Evolutionary conservation across 106 monocot species (phyloP).

Genomic region (Amphibolis antarctica): DNA sequence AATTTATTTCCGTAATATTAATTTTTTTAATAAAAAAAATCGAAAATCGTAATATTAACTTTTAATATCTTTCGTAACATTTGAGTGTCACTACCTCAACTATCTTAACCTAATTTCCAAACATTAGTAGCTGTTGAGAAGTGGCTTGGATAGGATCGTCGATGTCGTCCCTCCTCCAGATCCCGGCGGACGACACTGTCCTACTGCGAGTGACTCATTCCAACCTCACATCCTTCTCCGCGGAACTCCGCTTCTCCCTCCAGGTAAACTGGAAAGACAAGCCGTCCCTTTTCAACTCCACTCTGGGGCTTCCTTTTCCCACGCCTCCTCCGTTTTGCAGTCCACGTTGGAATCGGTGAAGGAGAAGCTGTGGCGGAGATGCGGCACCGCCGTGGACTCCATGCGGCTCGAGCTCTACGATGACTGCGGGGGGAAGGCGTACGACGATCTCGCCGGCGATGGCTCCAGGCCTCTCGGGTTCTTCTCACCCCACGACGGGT

Average conservation of each 20-base stretch:
- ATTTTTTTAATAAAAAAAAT: too few relatives aligned
- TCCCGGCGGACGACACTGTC: slow-evolving; percentile 50
- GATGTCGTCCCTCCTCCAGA: slow-evolving; percentile 60
- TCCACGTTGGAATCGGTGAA: slow-evolving; percentile 61
- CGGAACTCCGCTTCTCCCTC: slow-evolving; percentile 64
- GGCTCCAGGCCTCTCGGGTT: slow-evolving; percentile 56
- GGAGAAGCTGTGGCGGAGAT: slow-evolving; percentile 91
- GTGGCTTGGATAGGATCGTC: neutral
- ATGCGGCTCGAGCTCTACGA: slow-evolving; percentile 86
- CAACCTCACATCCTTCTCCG: slow-evolving; percentile 73
- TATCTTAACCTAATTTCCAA: too few relatives aligned
- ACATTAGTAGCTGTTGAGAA: too few relatives aligned
- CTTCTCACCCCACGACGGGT: slow-evolving; percentile 77
- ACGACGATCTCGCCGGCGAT: slow-evolving; percentile 32
- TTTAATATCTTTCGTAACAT: too few relatives aligned
- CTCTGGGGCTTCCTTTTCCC: neutral
- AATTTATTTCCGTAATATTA: too few relatives aligned
- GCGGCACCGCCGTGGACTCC: slow-evolving; percentile 67
- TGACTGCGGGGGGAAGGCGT: slow-evolving; percentile 48
- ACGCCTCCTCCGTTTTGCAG: slow-evolving; percentile 8
- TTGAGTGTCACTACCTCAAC: too few relatives aligned
- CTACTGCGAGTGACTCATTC: slow-evolving; percentile 66
- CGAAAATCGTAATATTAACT: too few relatives aligned
- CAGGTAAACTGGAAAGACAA: slow-evolving; percentile 40
- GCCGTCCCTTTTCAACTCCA: neutral